Evolutionary conservation across 345 rosid species (phyloP).

Genomic region (Crucihimalaya himalaica): DNA sequence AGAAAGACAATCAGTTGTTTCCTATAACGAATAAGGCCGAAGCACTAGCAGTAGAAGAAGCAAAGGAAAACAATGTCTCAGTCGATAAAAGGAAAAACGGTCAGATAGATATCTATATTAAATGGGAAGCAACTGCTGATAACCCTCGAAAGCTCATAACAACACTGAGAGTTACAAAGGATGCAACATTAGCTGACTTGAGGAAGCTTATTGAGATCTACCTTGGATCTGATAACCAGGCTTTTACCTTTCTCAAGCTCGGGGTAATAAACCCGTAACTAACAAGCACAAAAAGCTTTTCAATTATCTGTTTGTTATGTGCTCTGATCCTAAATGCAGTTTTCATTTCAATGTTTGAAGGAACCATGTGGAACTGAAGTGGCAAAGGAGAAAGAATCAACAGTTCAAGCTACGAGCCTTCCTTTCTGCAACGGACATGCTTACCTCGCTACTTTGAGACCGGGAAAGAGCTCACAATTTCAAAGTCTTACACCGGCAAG

Average conservation of each 20-base stretch:
- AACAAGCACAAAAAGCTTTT: constrained; percentile 10
- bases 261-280: constrained; percentile 45
- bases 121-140: constrained; percentile 64
- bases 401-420: constrained; percentile 50
- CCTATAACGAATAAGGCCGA: constrained; percentile 16
- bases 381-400: constrained; percentile 57
- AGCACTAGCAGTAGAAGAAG: constrained; percentile 24
- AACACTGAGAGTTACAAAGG: constrained; percentile 55
- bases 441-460: constrained; percentile 59
- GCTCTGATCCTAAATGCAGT: constrained; percentile 16
- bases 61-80: constrained; percentile 61
- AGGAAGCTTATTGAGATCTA: constrained; percentile 72
- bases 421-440: constrained; percentile 49
- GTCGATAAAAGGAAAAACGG: constrained; percentile 34
- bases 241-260: constrained; percentile 57
- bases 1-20: constrained; percentile 14
- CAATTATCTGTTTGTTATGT: neutral
- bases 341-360: constrained; percentile 45
- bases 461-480: constrained; percentile 41
- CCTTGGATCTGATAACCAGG: constrained; percentile 58
- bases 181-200: constrained; percentile 65
- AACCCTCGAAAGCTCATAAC: constrained; percentile 55
- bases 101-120: constrained; percentile 56
- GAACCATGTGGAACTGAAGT: constrained; percentile 59
- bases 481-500: constrained; percentile 41